These are phyloP conservation scores for Apiospora koreana DNA, from an alignment of 2,329 filamentous ascomycete species.

Conservation along the genomic window DNA sequence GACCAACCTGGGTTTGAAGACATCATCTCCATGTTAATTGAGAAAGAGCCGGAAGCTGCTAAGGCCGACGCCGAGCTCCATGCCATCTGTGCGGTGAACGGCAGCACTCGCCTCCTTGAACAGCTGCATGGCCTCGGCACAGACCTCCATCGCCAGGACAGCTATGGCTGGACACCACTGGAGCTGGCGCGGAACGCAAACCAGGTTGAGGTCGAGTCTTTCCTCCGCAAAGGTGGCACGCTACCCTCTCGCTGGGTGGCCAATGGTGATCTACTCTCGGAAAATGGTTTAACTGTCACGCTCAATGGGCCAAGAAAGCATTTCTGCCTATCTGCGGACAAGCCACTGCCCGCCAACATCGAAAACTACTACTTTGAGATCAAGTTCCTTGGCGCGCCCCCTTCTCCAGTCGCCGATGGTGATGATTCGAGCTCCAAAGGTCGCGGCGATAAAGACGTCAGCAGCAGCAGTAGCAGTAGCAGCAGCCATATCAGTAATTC, in stretches of 20 bases:
- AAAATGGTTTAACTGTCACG: not conserved
- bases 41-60: not conserved
- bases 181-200: not conserved
- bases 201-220: not conserved
- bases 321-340: not conserved
- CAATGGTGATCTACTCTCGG: not conserved
- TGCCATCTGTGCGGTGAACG: not conserved
- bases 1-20: conserved; percentile 9
- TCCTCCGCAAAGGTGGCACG: not conserved
- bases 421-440: not conserved
- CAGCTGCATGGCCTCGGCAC: not conserved
- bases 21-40: not conserved
- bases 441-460: not conserved
- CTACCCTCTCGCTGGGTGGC: not conserved
- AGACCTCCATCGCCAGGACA: not conserved
- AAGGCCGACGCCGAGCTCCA: not conserved
- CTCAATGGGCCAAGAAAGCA: not conserved
- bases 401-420: not conserved
- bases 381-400: not conserved
- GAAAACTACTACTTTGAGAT: not conserved
- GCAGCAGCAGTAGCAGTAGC: too few relatives aligned
- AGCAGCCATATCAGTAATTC: not conserved
- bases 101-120: not conserved
- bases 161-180: not conserved
- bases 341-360: not conserved